Evolutionary conservation across 2,329 filamentous ascomycete species (phyloP).

Genomic region (Aspergillus luchuensis): DNA sequence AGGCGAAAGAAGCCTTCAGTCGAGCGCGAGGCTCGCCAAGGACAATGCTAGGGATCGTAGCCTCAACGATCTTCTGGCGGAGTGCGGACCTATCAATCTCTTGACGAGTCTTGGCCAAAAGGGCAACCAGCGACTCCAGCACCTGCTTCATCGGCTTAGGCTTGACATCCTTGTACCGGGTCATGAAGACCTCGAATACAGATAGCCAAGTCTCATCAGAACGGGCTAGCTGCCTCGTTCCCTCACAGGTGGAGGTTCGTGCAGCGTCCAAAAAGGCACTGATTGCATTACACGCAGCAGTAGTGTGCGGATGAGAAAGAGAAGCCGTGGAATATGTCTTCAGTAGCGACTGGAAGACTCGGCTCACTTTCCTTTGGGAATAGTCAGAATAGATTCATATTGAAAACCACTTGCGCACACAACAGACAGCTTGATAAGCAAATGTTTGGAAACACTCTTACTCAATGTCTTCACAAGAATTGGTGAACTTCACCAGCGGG

Average conservation of each 20-base stretch:
- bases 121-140: constrained; percentile 41
- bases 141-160: constrained; percentile 50
- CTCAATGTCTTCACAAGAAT: constrained; percentile 34
- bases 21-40: constrained; percentile 43
- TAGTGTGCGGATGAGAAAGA: constrained; percentile 43
- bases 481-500: constrained; percentile 36
- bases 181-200: constrained; percentile 44
- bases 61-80: constrained; percentile 26
- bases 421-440: neutral
- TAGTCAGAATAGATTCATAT: neutral
- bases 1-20: constrained; percentile 40
- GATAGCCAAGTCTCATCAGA: constrained; percentile 42
- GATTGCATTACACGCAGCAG: constrained; percentile 48
- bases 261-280: constrained; percentile 47
- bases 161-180: constrained; percentile 46
- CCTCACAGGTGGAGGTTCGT: constrained; percentile 31
- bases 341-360: constrained; percentile 44
- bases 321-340: constrained; percentile 44
- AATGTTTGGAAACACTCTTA: constrained; percentile 26
- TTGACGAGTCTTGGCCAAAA: constrained; percentile 33
- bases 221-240: constrained; percentile 36
- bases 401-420: neutral
- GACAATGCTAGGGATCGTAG: constrained; percentile 40
- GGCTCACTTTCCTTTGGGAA: constrained; percentile 32
- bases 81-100: constrained; percentile 25